Evolutionary conservation across 2,329 filamentous ascomycete genomes (phyloP), one percentile per base, ranked within the genome.

Genomic region (Trichoderma atrobrunneum): DNA sequence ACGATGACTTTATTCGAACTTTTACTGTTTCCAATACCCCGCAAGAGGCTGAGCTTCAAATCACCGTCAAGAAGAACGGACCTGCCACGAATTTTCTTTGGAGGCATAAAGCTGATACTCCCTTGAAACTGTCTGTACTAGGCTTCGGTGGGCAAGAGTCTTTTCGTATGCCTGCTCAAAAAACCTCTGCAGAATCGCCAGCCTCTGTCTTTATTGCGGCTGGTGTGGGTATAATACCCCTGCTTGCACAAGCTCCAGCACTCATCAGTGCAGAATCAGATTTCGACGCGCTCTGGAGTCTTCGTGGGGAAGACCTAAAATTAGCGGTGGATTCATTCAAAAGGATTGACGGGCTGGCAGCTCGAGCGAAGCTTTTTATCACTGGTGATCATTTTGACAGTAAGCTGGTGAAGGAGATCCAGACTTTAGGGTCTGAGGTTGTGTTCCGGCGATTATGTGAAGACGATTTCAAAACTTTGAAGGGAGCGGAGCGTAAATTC

Each of bases 1-100:
- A 97, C 76, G 94, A 97, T 78, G 93, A 97, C 78, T 95, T 89
- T 73, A 85, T 96, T 5, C 85, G 94, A 32, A 97, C 93, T 0
- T 97, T 97, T 78, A 97, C 94, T 2, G 86, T 97, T 0, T 93
- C 91, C 1, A 92, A 87, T 3, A 80, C 83, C 1, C 88, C 90
- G 0, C 65, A 56, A 1, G 79, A 75, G 71, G 85, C 14, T 26
- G 64, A 90, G 76, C 86, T 96, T 71, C 90, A 94, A 76, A 91
- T 97, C 74, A 95, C 92, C 6, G 87, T 90, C 1, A 83, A 92
- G n/a, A 89, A 85, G 68, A 87, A 93, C 61, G 93, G 93, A 0
- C 85, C 87, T 0, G 92, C 89, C 7, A 97, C 94, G 0, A 79
- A 80, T 0, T 87, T 90, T 73, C 82, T 97, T 5, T 92, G 90